phyloP scores from a whole-genome alignment of 306 rosid species.

The Geum urbanum region DNA sequence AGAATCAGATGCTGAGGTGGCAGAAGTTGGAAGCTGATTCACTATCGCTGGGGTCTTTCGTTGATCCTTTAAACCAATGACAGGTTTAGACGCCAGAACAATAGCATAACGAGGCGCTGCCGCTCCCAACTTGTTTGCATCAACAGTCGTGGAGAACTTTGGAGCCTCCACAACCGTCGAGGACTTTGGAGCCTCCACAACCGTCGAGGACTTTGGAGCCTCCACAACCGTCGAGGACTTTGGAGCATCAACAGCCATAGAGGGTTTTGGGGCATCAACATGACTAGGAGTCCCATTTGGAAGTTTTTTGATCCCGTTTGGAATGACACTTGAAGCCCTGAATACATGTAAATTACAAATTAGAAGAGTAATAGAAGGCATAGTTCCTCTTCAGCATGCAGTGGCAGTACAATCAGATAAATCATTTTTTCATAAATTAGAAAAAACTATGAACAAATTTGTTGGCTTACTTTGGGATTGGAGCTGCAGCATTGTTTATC shows the following conservation, averaged over 20 bases:
- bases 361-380: not conserved
- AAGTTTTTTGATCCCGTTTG: conserved; percentile 39
- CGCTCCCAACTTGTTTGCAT: conserved; percentile 31
- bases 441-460: conserved; percentile 11
- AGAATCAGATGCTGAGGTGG: conserved; percentile 23
- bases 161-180: conserved; percentile 24
- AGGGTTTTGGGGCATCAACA: conserved; percentile 31
- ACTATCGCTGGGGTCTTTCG: conserved; percentile 35
- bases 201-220: conserved; percentile 30
- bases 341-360: not conserved
- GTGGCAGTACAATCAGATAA: not conserved
- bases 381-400: not conserved
- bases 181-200: conserved; percentile 29
- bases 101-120: conserved; percentile 35
- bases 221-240: conserved; percentile 30
- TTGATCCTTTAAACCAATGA: conserved; percentile 27
- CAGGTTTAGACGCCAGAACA: conserved; percentile 31
- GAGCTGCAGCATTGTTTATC: conserved; percentile 34
- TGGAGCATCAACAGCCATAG: conserved; percentile 25
- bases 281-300: conserved; percentile 48
- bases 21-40: conserved; percentile 34
- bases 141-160: conserved; percentile 30
- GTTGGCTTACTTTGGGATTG: conserved; percentile 39
- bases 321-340: conserved; percentile 47
- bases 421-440: not conserved